Base-by-base conservation (phyloP, 495 filamentous ascomycete species). In the Wilcoxina mikolae region DNA sequence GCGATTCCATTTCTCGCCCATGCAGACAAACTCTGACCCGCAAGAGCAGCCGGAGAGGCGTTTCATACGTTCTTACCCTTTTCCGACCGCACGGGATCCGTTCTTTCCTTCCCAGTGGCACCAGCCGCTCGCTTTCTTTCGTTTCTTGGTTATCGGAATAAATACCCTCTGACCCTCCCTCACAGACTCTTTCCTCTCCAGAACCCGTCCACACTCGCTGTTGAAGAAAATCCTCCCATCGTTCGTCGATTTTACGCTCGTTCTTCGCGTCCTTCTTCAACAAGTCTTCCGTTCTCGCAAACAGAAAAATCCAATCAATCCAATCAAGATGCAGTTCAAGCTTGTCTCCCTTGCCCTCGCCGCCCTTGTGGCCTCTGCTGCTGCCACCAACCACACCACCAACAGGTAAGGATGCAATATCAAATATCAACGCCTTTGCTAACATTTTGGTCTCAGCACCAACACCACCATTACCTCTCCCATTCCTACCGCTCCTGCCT, bases 251-350 rank as follows among this genome's bases (percentile, higher is more conserved):
- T 7, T 18, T 29, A 50, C 47, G 26, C 26, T 50, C 47, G 47
- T 50, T 50, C 47, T 46, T 17, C 47, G 42, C 42, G 18, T 45
- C 47, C 25, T 12, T n/a, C 29, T 50, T 15, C 20, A 27, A 31
- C 47, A 17, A 20, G n/a, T 18, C 43, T 11, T 18, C 27, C 47
- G 47, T 50, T 50, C 23, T 50, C 42, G 18, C 27, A 58, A 62
- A 58, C 43, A 48, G 24, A 22, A 41, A 26, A 47, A 33, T 53
- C 20, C 31, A 25, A 49, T 24, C 28, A 39, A 52, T 12, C 28
- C 20, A 17, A 28, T 66, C 62, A 65, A 58, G 59, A 66, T 66
- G 63, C 63, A 66, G 58, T 59, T 66, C 51, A 66, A 65, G 35
- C 29, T 65, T 38, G 55, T 56, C 49, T 54, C 61, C 29, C 48